These are phyloP conservation scores for Cystofilobasidium ferigula DNA, from an alignment of 768 basidiomycete species.

Conservation along the genomic window DNA sequence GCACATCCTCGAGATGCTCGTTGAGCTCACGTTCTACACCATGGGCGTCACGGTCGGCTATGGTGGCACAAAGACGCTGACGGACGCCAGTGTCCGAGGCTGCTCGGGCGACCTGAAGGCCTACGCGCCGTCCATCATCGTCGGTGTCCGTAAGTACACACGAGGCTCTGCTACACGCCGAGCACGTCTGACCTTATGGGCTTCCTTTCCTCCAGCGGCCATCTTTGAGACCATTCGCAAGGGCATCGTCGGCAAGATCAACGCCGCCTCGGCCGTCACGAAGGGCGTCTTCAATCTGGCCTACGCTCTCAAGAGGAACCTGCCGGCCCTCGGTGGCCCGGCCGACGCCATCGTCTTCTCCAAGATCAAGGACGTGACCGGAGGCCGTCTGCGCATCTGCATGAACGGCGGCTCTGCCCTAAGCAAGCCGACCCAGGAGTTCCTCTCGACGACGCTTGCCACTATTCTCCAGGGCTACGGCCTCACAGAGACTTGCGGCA, in stretches of 20 bases:
- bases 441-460: conserved; percentile 34
- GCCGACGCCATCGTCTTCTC: conserved; percentile 35
- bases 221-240: conserved; percentile 29
- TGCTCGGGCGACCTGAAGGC: conserved; percentile 36
- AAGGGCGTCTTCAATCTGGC: conserved; percentile 33
- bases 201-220: conserved; percentile 7
- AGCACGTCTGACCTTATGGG: neutral
- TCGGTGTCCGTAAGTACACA: conserved; percentile 33
- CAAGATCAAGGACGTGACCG: conserved; percentile 35
- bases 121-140: conserved; percentile 35
- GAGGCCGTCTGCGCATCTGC: conserved; percentile 34
- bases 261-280: conserved; percentile 30
- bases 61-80: conserved; percentile 36
- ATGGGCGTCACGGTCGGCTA: conserved; percentile 30
- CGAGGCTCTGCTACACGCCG: neutral
- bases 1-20: conserved; percentile 36
- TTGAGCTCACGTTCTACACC: conserved; percentile 36
- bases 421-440: conserved; percentile 32
- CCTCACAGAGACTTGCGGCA: conserved; percentile 37
- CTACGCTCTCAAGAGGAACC: conserved; percentile 33
- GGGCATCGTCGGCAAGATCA: conserved; percentile 37
- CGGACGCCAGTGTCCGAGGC: conserved; percentile 36
- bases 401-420: conserved; percentile 33
- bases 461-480: conserved; percentile 35
- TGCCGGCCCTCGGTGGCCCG: conserved; percentile 32